phyloP scores from a whole-genome alignment of 108 stramenopile species.

The Nitzschia sp. region DNA sequence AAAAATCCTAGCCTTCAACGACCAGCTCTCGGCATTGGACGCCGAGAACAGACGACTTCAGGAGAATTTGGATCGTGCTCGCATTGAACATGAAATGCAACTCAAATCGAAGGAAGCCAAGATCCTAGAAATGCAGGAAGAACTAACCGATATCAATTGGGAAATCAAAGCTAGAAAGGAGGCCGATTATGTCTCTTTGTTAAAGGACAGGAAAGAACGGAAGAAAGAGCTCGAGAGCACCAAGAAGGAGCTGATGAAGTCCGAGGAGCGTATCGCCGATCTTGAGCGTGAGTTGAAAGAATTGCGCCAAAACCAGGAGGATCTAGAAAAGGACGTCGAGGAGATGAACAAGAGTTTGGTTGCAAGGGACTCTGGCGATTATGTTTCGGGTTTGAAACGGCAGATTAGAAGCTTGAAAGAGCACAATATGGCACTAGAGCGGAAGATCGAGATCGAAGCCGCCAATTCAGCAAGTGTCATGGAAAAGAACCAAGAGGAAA shows the following conservation, averaged over 20 bases:
- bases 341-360: slow-evolving; percentile 26
- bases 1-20: slow-evolving; percentile 22
- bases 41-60: slow-evolving; percentile 26
- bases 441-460: slow-evolving; percentile 23
- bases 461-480: slow-evolving; percentile 4
- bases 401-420: slow-evolving; percentile 36
- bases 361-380: slow-evolving; percentile 14
- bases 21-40: slow-evolving; percentile 21
- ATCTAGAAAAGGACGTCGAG: slow-evolving; percentile 29
- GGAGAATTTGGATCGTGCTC: slow-evolving; percentile 22
- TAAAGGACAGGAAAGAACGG: slow-evolving; percentile 32
- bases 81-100: slow-evolving; percentile 16
- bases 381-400: slow-evolving; percentile 27
- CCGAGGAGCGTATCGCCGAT: slow-evolving; percentile 13
- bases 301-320: background rate
- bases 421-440: slow-evolving; percentile 31
- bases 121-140: slow-evolving; percentile 25
- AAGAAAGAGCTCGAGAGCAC: slow-evolving; percentile 29
- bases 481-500: slow-evolving; percentile 4
- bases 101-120: slow-evolving; percentile 31
- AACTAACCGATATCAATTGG: slow-evolving; percentile 24
- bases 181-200: slow-evolving; percentile 23
- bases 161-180: slow-evolving; percentile 30
- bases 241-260: slow-evolving; percentile 24
- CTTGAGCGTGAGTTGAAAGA: slow-evolving; percentile 18